phyloP scores from a whole-genome alignment of 2,329 filamentous ascomycete genomes.

The Monosporascus sp. region DNA sequence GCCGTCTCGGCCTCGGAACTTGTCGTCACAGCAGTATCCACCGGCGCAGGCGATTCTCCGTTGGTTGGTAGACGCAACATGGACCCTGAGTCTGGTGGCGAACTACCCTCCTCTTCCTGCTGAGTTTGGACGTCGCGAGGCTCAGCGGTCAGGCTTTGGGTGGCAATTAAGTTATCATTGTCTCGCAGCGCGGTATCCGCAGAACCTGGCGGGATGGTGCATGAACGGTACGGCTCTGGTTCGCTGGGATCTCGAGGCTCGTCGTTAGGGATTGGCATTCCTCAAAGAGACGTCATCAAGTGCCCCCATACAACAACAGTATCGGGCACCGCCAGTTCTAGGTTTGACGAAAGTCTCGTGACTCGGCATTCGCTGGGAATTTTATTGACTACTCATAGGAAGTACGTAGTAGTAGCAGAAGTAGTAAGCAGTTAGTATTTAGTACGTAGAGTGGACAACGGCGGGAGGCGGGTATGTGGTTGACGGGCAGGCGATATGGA shows the following conservation, averaged over 20 bases:
- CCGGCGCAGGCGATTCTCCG: background rate
- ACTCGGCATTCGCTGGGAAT: background rate
- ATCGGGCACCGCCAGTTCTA: background rate
- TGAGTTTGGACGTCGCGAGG: background rate
- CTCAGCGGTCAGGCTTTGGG: background rate
- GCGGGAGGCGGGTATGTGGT: too few relatives aligned
- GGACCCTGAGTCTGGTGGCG: background rate
- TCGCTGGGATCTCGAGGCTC: background rate
- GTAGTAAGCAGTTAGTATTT: background rate
- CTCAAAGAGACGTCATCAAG: background rate
- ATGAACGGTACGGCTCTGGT: background rate
- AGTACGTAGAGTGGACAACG: background rate
- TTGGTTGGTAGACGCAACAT: background rate
- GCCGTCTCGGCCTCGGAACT: background rate
- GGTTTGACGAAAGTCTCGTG: background rate
- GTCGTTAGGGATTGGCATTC: background rate
- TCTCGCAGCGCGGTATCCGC: background rate
- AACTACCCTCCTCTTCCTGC: background rate
- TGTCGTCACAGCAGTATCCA: background rate
- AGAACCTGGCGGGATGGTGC: background rate
- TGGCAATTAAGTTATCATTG: background rate
- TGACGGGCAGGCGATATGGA: too few relatives aligned
- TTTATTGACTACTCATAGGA: background rate
- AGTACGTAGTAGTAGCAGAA: background rate
- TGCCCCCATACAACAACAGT: background rate